Evolutionary conservation across 2,329 filamentous ascomycete species (phyloP), one percentile per base, ranked within the genome.

Genomic region (Pestalotiopsis sp.): DNA sequence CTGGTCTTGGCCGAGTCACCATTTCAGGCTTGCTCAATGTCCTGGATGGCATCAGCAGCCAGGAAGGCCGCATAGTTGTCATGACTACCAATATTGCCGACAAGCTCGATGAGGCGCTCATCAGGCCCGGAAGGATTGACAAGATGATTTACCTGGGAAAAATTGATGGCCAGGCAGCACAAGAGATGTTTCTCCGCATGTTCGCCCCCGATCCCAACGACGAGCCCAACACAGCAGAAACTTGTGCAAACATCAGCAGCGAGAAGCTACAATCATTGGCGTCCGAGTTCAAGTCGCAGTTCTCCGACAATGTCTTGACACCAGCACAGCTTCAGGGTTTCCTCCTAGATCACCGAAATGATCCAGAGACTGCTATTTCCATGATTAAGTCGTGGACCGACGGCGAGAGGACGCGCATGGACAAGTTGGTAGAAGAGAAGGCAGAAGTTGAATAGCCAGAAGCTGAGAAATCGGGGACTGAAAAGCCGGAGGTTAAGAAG

Each of bases 81-180:
- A 83, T 92, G 72, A 92, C 90, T 1, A 92, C 90, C 2, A 92
- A 92, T 74, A 87, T 91, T 72, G 85, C 91, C 13, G 89, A 91
- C 68, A 83, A 88, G 62, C 84, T 92, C 6, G 90, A 92, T 71
- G 87, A 89, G 74, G 90, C 90, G 20, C 79, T 92, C 23, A 86
- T 92, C 49, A 83, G 90, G 64, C 90, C 90, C 1, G 90, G 90
- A 11, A 84, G 90, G 56, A 88, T 92, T 1, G 90, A 92, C 76
- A 90, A 92, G 87, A 90, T 88, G 3, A 85, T 91, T 1, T 84
- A 88, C 41, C 83, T 92, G 31, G 90, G 89, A 36, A 71, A 72
- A 23, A 77, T 77, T 9, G 72, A 72, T 20, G 70, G 69, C 6
- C 62, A 70, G 14, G 73, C 77, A 36, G 76, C 77, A 9, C 68